Conservation (phyloP, 371 early-diverging fungal species). For the Amoeboaphelidium protococcarum region DNA sequence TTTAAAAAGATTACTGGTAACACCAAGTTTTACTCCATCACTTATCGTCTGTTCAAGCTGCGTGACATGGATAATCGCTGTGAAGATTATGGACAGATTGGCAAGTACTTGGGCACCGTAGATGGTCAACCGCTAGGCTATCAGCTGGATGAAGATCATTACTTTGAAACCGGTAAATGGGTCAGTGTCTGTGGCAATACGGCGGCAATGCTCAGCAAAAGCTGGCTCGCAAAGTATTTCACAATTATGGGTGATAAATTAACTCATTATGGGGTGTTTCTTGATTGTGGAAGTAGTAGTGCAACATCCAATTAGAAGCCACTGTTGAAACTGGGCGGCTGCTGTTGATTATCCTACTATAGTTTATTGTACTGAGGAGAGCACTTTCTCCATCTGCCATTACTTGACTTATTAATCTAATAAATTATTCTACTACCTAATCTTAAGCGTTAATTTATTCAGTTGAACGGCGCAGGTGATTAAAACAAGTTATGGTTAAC, state of each 20-base stretch:
- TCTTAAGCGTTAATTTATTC: too few species aligned
- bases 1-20: constrained; percentile 13
- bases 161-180: constrained; percentile 12
- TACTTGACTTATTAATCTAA: too few species aligned
- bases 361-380: too few species aligned
- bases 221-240: constrained; percentile 14
- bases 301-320: too few species aligned
- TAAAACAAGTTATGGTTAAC: too few species aligned
- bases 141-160: constrained; percentile 10
- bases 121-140: constrained; percentile 11
- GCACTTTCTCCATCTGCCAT: too few species aligned
- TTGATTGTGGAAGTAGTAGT: too few species aligned
- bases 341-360: too few species aligned
- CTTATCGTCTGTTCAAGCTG: constrained; percentile 17
- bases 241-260: constrained; percentile 14
- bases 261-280: constrained; percentile 12
- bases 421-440: too few species aligned
- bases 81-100: constrained; percentile 17
- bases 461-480: too few species aligned
- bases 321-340: too few species aligned
- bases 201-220: constrained; percentile 12
- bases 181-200: constrained; percentile 15
- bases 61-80: constrained; percentile 13
- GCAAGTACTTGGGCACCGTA: constrained; percentile 15
- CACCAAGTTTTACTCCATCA: constrained; percentile 17